A percentile compares a stretch with the other conserved stretches of the same genome.
These are phyloP conservation scores for Linaria vulgaris DNA, from an alignment of 257 asterid species.

Conservation along the genomic window DNA sequence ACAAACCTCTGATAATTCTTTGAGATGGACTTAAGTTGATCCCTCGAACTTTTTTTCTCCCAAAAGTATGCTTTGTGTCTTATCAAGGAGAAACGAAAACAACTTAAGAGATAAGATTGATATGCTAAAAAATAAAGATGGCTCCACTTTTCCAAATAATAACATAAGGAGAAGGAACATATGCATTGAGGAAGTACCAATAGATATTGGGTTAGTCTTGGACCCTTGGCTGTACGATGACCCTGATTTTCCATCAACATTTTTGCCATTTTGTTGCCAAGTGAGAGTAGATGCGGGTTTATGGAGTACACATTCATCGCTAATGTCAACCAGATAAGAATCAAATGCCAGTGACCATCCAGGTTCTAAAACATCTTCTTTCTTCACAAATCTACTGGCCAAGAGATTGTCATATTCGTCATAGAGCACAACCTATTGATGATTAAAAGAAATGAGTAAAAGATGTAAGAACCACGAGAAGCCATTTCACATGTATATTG, in stretches of 20 bases:
- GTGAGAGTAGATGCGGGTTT: constrained; percentile 34
- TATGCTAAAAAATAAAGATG: constrained; percentile 12
- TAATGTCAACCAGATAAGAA: constrained; percentile 76
- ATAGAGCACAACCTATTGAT: constrained; percentile 59
- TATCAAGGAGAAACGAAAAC: constrained; percentile 24
- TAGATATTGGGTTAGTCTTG: constrained; percentile 34
- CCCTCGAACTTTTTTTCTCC: constrained; percentile 37
- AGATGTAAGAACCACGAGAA: background rate
- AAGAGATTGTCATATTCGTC: constrained; percentile 72
- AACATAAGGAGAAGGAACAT: constrained; percentile 15
- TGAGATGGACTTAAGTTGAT: constrained; percentile 75
- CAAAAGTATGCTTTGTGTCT: constrained; percentile 51
- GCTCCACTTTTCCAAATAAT: constrained; percentile 14
- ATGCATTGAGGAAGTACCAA: constrained; percentile 32
- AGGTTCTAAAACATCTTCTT: constrained; percentile 52
- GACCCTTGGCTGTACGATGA: constrained; percentile 32
- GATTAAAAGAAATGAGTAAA: constrained; percentile 9
- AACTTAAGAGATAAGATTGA: constrained; percentile 28
- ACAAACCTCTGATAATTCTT: constrained; percentile 73
- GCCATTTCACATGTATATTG: constrained; percentile 13
- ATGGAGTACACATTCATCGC: constrained; percentile 54
- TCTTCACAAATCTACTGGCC: constrained; percentile 71
- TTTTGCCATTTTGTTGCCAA: constrained; percentile 32
- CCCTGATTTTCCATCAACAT: constrained; percentile 32
- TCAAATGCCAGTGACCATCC: constrained; percentile 68